Evolutionary conservation across 768 basidiomycete species (phyloP), one percentile per base, ranked within the genome.

Genomic region (Pulveroboletus frians): DNA sequence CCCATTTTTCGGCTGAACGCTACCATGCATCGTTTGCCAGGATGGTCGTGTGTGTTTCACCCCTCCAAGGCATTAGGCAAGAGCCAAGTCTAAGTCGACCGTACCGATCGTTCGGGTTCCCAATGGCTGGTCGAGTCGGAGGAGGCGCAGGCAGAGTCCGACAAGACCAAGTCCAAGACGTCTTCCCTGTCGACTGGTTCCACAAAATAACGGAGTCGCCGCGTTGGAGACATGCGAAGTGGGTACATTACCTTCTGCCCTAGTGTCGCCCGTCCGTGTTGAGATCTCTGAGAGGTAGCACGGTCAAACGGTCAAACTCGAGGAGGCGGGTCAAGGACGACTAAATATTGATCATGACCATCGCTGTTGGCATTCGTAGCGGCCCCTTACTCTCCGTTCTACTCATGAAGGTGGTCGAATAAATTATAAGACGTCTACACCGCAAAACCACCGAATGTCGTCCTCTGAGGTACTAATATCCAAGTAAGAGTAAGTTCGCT

Each of bases 401-500:
- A 4, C 49, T 61, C 20, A 59, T 23, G 36, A 91, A 90, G 71
- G 71, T 74, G 35, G 80, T 90, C 35, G 88, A 92, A 64, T 75
- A 79, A 56, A 87, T 77, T 0, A 26, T 6, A 26, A 5, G 23
- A 1, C 5, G 68, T 92, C 6, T 88, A 89, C 56, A 26, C 23
- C 23, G 6, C 23, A 21, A 21, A 21, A 21, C 3, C 4, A 2
- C 21, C 6, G 23, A 26, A 26, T 26, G 6, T 26, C 23, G 74
- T 82, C 0, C 89, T 89, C 4, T 89, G n/a, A n/a, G 54, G 79
- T 92, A 51, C 85, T 88, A 0, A 81, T 92, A 64, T 85, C 90
- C 37, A 90, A 83, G 89, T 90, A 53, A 13, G 73, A 83, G 89
- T 90, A 53, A 13, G 73, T 58, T 11, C 21, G n/a, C 20, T 41